A percentile compares a stretch with the other conserved stretches of the same genome.
Evolutionary conservation across 2,329 filamentous ascomycete species (phyloP).

Genomic region (Fusarium praegraminearum): DNA sequence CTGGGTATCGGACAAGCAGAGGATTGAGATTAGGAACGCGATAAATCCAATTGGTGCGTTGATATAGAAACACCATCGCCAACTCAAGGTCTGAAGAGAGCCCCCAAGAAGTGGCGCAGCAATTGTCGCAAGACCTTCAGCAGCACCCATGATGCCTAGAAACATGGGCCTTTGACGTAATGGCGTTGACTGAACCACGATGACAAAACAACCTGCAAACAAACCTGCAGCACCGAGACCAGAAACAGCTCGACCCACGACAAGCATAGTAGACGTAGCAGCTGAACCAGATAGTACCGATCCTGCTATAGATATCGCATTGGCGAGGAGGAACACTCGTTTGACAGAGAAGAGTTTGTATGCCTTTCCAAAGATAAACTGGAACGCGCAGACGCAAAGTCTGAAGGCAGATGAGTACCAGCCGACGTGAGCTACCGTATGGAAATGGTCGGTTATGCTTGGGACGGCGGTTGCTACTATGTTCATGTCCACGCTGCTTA

Average conservation of each 20-base stretch:
- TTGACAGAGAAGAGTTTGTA: slow-evolving; percentile 27
- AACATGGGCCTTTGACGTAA: slow-evolving; percentile 8
- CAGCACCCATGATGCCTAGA: slow-evolving; percentile 22
- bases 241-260: slow-evolving; percentile 60
- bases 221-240: slow-evolving; percentile 59
- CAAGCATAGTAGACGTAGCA: slow-evolving; percentile 56
- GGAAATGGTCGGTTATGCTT: slow-evolving; percentile 45
- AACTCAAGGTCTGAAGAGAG: slow-evolving; percentile 46
- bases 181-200: neutral
- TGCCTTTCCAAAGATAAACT: slow-evolving; percentile 33
- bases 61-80: slow-evolving; percentile 54
- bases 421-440: slow-evolving; percentile 39
- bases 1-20: slow-evolving; percentile 1
- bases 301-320: slow-evolving; percentile 59
- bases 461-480: slow-evolving; percentile 46
- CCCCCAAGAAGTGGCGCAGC: slow-evolving; percentile 47
- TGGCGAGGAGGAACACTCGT: slow-evolving; percentile 54
- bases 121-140: slow-evolving; percentile 33
- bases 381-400: slow-evolving; percentile 57
- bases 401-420: slow-evolving; percentile 49
- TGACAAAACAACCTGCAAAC: slow-evolving; percentile 51
- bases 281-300: slow-evolving; percentile 60
- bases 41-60: slow-evolving; percentile 45
- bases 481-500: slow-evolving; percentile 43
- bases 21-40: slow-evolving; percentile 11